Evolutionary conservation across 805 yeast genomes (phyloP).

Genomic region (Debaryomyces maramus): DNA sequence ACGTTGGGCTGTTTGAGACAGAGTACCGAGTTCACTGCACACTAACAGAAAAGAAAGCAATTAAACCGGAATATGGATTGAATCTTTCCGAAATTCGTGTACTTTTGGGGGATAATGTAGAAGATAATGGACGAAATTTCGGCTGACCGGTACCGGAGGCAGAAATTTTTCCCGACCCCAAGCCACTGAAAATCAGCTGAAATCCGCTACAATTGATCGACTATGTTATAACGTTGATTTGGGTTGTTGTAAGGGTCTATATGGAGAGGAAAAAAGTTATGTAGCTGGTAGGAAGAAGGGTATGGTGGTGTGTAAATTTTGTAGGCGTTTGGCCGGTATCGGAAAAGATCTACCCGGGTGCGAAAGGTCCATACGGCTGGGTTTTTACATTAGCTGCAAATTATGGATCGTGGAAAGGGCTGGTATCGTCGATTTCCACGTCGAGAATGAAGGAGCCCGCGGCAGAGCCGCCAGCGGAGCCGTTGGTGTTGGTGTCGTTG

Average conservation of each 20-base stretch:
- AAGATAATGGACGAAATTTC: neutral
- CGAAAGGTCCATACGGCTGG: too few species aligned
- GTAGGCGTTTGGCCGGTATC: too few species aligned
- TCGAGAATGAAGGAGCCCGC: conserved; percentile 33
- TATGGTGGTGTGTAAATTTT: too few species aligned
- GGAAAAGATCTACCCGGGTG: too few species aligned
- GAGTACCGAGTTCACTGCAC: neutral
- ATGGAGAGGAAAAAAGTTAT: neutral
- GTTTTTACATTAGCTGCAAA: too few species aligned
- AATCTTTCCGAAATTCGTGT: neutral
- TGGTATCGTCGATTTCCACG: conserved; percentile 28
- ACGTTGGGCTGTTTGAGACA: too few species aligned
- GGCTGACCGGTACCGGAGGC: conserved; percentile 1
- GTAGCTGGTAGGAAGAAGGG: too few species aligned
- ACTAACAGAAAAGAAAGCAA: neutral
- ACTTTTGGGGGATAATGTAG: neutral
- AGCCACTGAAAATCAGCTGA: too few species aligned
- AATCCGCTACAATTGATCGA: too few species aligned
- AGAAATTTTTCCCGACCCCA: too few species aligned
- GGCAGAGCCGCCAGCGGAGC: conserved; percentile 2
- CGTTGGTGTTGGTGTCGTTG: neutral
- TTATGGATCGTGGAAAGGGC: conserved; percentile 34
- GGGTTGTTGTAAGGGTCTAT: neutral
- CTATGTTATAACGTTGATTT: too few species aligned
- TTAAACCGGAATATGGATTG: neutral